phyloP scores from a whole-genome alignment of 2,329 filamentous ascomycete genomes.

The Talaromyces sp. region DNA sequence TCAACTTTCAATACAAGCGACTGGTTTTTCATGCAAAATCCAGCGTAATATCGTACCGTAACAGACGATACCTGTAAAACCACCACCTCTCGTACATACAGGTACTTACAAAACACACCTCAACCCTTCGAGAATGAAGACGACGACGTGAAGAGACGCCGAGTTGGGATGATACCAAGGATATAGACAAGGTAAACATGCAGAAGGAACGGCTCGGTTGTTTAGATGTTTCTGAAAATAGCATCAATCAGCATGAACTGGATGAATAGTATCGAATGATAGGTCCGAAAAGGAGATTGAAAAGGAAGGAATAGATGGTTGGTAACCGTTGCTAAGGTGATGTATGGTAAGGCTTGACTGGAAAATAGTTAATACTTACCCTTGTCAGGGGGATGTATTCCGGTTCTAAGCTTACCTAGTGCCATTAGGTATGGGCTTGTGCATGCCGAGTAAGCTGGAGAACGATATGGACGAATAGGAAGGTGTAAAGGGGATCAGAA shows the following conservation, averaged over 20 bases:
- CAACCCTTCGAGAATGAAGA: not conserved
- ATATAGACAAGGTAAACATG: not conserved
- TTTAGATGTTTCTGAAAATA: conserved; percentile 18
- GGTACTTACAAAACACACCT: conserved; percentile 8
- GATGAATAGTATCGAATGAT: not conserved
- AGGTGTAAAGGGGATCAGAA: not conserved
- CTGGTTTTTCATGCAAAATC: not conserved
- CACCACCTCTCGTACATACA: conserved; percentile 11
- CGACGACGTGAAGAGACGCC: not conserved
- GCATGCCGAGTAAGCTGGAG: not conserved
- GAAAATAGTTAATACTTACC: too few species aligned
- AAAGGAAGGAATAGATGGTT: too few species aligned
- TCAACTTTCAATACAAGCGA: not conserved
- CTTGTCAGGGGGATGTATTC: too few species aligned
- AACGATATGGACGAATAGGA: conserved; percentile 9
- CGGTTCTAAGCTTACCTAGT: not conserved
- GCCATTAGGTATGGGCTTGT: too few species aligned
- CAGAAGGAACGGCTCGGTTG: not conserved
- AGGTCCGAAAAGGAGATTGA: not conserved
- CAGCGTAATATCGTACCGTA: conserved; percentile 10
- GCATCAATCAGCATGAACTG: not conserved
- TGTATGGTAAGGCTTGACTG: too few species aligned
- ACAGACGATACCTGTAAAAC: conserved; percentile 16
- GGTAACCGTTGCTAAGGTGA: not conserved
- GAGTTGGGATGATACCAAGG: not conserved